A percentile compares a stretch with the other conserved stretches of the same genome.
Evolutionary conservation across 495 filamentous ascomycete genomes (phyloP).

Genomic region (Emericellopsis terricola): DNA sequence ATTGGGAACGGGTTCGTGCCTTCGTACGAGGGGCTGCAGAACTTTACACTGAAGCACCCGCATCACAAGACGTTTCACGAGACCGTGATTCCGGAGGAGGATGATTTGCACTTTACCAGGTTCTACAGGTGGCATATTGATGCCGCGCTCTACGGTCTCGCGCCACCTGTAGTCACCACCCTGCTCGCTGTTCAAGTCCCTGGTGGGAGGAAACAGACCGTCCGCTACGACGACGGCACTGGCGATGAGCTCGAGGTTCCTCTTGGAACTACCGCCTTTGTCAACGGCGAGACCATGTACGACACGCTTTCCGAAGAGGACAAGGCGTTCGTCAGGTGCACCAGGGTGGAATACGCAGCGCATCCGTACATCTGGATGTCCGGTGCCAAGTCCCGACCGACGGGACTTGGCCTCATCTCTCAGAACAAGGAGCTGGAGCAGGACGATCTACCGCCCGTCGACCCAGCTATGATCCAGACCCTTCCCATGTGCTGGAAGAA

Average conservation of each 20-base stretch:
- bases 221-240: slow-evolving; percentile 55
- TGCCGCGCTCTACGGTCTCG: slow-evolving; percentile 52
- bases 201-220: slow-evolving; percentile 39
- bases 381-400: slow-evolving; percentile 39
- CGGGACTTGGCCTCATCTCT: slow-evolving; percentile 46
- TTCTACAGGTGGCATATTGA: slow-evolving; percentile 73
- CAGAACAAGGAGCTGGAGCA: slow-evolving; percentile 37
- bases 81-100: slow-evolving; percentile 37
- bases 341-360: slow-evolving; percentile 52
- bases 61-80: slow-evolving; percentile 61
- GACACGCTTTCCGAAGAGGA: slow-evolving; percentile 41
- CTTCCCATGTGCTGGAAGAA: slow-evolving; percentile 60
- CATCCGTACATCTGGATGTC: slow-evolving; percentile 71
- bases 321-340: slow-evolving; percentile 42
- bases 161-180: slow-evolving; percentile 51
- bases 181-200: slow-evolving; percentile 51
- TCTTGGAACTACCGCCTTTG: slow-evolving; percentile 60
- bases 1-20: slow-evolving; percentile 54
- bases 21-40: slow-evolving; percentile 45
- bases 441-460: slow-evolving; percentile 40
- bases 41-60: slow-evolving; percentile 51
- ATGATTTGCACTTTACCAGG: slow-evolving; percentile 48
- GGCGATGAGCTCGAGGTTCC: slow-evolving; percentile 49
- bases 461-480: slow-evolving; percentile 44
- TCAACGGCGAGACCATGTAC: slow-evolving; percentile 47